These are phyloP conservation scores for Diaporthe sp. DNA, from an alignment of 2,329 filamentous ascomycete genomes.

Conservation along the genomic window DNA sequence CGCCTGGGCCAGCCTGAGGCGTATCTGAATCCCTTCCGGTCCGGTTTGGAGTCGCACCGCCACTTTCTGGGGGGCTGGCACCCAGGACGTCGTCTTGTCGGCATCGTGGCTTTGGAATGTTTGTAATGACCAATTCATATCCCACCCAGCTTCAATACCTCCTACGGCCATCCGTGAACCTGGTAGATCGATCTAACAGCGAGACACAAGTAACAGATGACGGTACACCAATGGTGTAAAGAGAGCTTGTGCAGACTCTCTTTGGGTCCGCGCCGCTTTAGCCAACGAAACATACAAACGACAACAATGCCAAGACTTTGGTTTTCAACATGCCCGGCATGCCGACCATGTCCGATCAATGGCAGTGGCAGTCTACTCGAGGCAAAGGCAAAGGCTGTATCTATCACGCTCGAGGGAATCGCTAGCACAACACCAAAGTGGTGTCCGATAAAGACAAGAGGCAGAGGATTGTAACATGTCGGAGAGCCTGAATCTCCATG, in stretches of 20 bases:
- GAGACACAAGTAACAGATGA: neutral
- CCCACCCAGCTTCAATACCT: neutral
- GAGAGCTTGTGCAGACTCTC: neutral
- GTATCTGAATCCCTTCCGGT: neutral
- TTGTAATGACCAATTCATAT: neutral
- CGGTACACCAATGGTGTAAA: neutral
- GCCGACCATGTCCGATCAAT: too few relatives aligned
- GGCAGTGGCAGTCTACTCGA: neutral
- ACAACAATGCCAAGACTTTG: neutral
- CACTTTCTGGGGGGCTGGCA: neutral
- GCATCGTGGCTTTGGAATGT: neutral
- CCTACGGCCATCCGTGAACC: too few relatives aligned
- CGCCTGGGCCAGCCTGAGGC: neutral
- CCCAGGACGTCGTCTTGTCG: neutral
- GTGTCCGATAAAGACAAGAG: neutral
- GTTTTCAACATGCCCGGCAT: too few relatives aligned
- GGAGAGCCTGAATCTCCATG: rapidly evolving
- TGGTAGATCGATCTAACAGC: neutral
- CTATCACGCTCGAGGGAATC: neutral
- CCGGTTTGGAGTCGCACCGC: neutral
- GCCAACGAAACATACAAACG: neutral
- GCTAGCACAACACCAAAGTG: neutral
- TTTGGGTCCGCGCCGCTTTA: too few relatives aligned
- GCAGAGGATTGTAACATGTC: too few relatives aligned
- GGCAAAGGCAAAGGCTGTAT: neutral